Evolutionary conservation across 1,139 yeast species (phyloP).

Genomic region (Hemisphaericaspora xylofermentans): DNA sequence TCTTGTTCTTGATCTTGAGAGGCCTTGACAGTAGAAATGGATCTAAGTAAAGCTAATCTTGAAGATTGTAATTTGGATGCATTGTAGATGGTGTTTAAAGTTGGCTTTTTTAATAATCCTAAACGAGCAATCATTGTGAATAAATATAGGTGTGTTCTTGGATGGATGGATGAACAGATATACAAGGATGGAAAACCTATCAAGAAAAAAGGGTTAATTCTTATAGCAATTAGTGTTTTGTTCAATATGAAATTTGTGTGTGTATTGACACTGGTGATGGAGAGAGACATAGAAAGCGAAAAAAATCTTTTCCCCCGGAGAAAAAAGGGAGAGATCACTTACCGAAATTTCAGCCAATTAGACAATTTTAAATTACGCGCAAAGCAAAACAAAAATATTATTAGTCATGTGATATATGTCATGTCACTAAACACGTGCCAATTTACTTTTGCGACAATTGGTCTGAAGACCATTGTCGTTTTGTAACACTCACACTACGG

Average conservation of each 20-base stretch:
- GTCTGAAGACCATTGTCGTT: neutral
- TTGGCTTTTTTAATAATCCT: conserved; percentile 16
- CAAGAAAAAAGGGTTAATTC: neutral
- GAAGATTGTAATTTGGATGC: conserved; percentile 5
- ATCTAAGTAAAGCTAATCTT: conserved; percentile 23
- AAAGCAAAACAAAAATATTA: neutral
- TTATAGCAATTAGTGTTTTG: neutral
- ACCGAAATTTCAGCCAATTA: conserved; percentile 10
- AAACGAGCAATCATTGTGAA: conserved; percentile 17
- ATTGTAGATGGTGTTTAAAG: conserved; percentile 3
- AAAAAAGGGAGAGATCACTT: neutral
- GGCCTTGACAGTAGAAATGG: conserved; percentile 56
- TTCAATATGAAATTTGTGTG: neutral
- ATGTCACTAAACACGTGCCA: neutral
- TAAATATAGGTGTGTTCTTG: neutral
- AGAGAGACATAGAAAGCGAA: neutral
- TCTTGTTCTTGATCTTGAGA: conserved; percentile 64
- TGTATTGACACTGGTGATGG: neutral
- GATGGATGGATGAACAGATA: neutral
- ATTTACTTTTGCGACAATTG: neutral
- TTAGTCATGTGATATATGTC: conserved; percentile 2
- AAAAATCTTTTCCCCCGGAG: neutral
- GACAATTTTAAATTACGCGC: conserved; percentile 10
- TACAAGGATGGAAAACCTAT: neutral
- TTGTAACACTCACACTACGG: neutral